These are phyloP conservation scores for Coprinellus micaceus DNA, from an alignment of 768 basidiomycete species.

Conservation along the genomic window DNA sequence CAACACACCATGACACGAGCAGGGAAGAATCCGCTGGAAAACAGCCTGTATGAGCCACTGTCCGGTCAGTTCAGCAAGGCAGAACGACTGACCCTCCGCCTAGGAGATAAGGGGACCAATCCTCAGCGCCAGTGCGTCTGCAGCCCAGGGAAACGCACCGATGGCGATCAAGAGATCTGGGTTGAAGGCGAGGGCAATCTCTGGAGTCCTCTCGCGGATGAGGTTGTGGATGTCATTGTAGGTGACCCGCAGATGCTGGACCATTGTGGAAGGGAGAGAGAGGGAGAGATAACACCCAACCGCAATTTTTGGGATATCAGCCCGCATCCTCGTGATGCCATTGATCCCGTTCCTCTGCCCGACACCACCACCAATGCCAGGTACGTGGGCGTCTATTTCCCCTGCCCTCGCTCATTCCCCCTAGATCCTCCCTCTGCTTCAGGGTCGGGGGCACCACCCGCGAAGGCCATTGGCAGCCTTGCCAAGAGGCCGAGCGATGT, in stretches of 20 bases:
- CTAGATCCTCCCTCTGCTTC: slow-evolving; percentile 34
- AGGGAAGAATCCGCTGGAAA: slow-evolving; percentile 85
- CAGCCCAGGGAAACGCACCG: slow-evolving; percentile 37
- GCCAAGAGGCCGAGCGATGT: slow-evolving; percentile 70
- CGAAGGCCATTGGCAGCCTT: slow-evolving; percentile 73
- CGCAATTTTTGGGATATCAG: slow-evolving; percentile 6
- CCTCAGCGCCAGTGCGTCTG: slow-evolving; percentile 1
- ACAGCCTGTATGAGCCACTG: slow-evolving; percentile 9
- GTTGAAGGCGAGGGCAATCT: slow-evolving; percentile 75
- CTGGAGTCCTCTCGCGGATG: slow-evolving; percentile 61
- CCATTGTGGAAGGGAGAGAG: slow-evolving; percentile 25
- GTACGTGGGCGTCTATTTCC: slow-evolving; percentile 13
- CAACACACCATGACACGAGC: slow-evolving; percentile 77
- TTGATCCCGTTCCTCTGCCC: slow-evolving; percentile 10
- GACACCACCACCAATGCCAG: slow-evolving; percentile 21
- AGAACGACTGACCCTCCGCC: slow-evolving; percentile 71
- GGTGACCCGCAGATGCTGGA: slow-evolving; percentile 66
- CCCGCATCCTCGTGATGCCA: slow-evolving; percentile 7
- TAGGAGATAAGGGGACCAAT: slow-evolving; percentile 26
- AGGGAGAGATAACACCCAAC: not conserved
- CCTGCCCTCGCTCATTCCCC: slow-evolving; percentile 5
- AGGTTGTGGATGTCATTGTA: slow-evolving; percentile 94
- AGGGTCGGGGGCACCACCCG: slow-evolving; percentile 20
- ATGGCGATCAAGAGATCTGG: slow-evolving; percentile 87
- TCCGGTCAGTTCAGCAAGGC: not conserved